Base-by-base conservation (phyloP, 768 basidiomycete genomes). In the Amanita pallidorosea region DNA sequence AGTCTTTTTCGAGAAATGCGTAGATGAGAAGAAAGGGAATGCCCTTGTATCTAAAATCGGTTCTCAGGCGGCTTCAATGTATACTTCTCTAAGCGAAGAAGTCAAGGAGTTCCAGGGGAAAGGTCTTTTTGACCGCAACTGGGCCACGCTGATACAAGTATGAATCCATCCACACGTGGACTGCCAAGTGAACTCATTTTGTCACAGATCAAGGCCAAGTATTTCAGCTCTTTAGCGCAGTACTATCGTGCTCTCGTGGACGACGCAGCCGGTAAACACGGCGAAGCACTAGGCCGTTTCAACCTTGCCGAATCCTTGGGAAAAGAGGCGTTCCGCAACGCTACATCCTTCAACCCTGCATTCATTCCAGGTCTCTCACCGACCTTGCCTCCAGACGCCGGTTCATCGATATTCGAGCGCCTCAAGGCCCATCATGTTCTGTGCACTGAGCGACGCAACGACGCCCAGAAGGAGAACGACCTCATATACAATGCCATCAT, bases 91-190 rank as follows among this genome's bases (percentile, higher is more conserved):
- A n/a, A 74, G 72, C 5, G 96, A 99, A 54, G 92, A 97, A 53
- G 88, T 88, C 31, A 97, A 96, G 64, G 95, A 97, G 59, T 97
- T 96, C 59, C 85, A 91, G 74, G 92, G 90, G 4, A 96, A 96
- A 64, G 91, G 92, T 2, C 86, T 98, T 50, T 88, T 99, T 63
- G 92, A 97, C 61, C 69, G 93, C 23, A 91, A 92, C 59, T 99
- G 95, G 95, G 76, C 94, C 5, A 85, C 83, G 1, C 66, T 98
- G 17, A 67, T 95, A 35, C 87, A 90, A 73, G 90, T 85, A 58
- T 31, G 70, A 64, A 6, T 23, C 13, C 20, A 48, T 22, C 18
- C 11, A 5, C 36, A 31, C 45, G 13, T 31, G 45, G 11, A 27
- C 18, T 35, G 45, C 17, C 48, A 15, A 11, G 40, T 56, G 35